Evolutionary conservation across 805 yeast species (phyloP), one percentile per base, ranked within the genome.

Genomic region (Candida piceae): DNA sequence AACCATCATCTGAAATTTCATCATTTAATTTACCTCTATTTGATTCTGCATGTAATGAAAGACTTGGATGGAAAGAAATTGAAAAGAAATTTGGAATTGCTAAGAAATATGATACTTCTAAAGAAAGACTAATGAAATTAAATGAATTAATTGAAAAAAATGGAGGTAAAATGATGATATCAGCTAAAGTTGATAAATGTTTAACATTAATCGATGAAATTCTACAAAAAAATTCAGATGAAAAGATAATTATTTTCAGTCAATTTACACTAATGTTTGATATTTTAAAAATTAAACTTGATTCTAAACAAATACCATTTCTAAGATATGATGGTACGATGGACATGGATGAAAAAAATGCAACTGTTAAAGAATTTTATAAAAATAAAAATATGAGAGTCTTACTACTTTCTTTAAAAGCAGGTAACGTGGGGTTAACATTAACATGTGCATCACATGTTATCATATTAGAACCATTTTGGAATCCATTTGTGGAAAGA

Each of bases 401-500:
- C n/a, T 58, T 93, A 54, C 63, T 93, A 30, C 70, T 87, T 17
- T 86, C 96, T 0, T 69, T 90, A 54, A 84, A 84, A 53, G 96
- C 97, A 1, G 97, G 98, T 49, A 89, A 89, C 55, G 94, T 89
- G 10, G 98, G 98, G 2, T 69, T 93, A 42, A 93, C 97, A 0
- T 69, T 93, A 47, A 93, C 97, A 0, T 84, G 94, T 64, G 98
- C 98, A 1, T 82, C 86, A 25, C 96, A 87, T 58, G 96, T 89
- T 10, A 77, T 93, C 31, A 74, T 93, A 10, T 72, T 86, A 66
- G 98, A 93, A 58, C 97, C 97, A 13, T 93, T 88, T 58, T 93
- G 98, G 98, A 93, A 93, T 55, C 97, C 97, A 2, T 93, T 73
- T 58, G 96, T 90, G 7, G 97, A 93, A 62, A 95, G 86, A 32